These are phyloP conservation scores for Amanita fuliginea DNA, from an alignment of 768 basidiomycete genomes.

Conservation along the genomic window DNA sequence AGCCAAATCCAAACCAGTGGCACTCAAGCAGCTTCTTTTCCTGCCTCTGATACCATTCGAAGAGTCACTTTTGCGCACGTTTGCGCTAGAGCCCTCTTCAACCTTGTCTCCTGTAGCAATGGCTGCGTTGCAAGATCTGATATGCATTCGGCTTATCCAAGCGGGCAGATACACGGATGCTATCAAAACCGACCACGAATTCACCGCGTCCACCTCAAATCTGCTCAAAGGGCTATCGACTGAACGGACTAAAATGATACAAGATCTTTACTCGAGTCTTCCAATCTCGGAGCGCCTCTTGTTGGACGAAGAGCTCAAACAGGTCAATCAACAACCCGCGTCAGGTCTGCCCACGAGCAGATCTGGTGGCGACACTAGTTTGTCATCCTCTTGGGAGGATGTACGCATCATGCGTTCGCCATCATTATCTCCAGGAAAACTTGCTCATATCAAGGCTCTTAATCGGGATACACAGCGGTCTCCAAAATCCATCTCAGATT, in stretches of 20 bases:
- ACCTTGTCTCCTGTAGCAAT: conserved; percentile 35
- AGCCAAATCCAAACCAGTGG: conserved; percentile 50
- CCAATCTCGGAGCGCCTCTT: conserved; percentile 52
- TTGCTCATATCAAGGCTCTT: conserved; percentile 14
- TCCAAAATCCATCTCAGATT: conserved; percentile 16
- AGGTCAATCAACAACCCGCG: conserved; percentile 10
- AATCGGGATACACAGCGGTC: conserved; percentile 16
- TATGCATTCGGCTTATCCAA: conserved; percentile 69
- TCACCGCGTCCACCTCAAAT: conserved; percentile 32
- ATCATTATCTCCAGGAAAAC: conserved; percentile 10
- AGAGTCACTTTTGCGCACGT: conserved; percentile 41
- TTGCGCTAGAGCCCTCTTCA: conserved; percentile 46
- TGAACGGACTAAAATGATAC: conserved; percentile 59
- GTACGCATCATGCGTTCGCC: conserved; percentile 20
- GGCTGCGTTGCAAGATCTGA: conserved; percentile 62
- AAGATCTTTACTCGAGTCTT: conserved; percentile 55
- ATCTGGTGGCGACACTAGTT: conserved; percentile 16
- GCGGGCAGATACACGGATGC: conserved; percentile 62
- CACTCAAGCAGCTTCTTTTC: conserved; percentile 51
- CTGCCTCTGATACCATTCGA: conserved; percentile 61
- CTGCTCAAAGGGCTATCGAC: conserved; percentile 28
- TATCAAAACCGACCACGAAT: conserved; percentile 62
- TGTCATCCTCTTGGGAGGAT: conserved; percentile 62
- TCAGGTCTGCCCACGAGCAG: conserved; percentile 3
- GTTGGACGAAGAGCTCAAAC: conserved; percentile 49